Conservation (phyloP, 2,329 filamentous ascomycete genomes). For the Fusarium subglutinans region DNA sequence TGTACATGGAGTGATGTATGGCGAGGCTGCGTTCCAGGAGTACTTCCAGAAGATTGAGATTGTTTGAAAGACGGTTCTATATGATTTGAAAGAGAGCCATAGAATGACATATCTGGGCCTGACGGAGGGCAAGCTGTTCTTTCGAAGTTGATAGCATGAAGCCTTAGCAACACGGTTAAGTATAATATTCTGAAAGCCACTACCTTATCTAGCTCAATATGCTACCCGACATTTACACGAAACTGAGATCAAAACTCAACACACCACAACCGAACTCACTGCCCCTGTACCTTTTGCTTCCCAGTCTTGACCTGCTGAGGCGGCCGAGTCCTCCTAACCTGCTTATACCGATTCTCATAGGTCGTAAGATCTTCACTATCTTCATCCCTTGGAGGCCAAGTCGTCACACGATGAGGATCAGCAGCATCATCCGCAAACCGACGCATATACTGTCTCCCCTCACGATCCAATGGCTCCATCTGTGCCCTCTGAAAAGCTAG, state of each 20-base stretch:
- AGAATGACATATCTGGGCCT: too few species aligned
- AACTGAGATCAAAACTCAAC: too few species aligned
- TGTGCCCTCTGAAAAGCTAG: too few species aligned
- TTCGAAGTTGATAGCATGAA: too few species aligned
- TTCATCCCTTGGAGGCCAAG: constrained; percentile 19
- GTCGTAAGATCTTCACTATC: not conserved
- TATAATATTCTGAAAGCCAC: too few species aligned
- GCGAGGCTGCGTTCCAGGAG: not conserved
- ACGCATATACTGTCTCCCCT: not conserved
- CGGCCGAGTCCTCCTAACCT: not conserved
- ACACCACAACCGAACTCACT: too few species aligned
- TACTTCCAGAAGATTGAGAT: not conserved
- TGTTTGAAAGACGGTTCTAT: not conserved
- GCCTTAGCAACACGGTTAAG: too few species aligned
- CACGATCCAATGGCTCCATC: not conserved
- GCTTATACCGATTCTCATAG: not conserved
- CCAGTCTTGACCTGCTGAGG: not conserved
- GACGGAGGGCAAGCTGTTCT: too few species aligned
- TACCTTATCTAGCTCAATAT: too few species aligned
- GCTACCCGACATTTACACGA: too few species aligned
- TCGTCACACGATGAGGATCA: not conserved
- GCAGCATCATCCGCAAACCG: constrained; percentile 3
- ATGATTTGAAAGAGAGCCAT: too few species aligned
- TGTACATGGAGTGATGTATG: not conserved
- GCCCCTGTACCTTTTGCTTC: too few species aligned